These are phyloP conservation scores for Ajuga chamaepitys DNA, from an alignment of 257 asterid species.

Conservation along the genomic window DNA sequence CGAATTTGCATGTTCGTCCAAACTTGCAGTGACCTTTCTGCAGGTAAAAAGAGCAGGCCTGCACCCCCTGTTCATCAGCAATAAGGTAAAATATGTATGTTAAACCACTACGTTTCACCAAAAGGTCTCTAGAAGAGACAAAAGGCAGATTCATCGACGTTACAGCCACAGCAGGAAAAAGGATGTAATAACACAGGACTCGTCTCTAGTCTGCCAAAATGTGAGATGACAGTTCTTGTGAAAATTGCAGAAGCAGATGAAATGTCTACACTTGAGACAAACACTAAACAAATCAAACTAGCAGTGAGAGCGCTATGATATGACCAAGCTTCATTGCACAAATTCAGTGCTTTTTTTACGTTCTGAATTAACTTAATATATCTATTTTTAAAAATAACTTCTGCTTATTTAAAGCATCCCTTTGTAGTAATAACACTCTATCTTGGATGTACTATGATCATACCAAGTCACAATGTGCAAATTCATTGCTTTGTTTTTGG, in stretches of 20 bases:
- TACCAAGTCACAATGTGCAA: too few species aligned
- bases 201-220: not conserved
- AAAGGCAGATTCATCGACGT: not conserved
- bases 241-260: not conserved
- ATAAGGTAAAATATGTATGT: not conserved
- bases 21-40: slow-evolving; percentile 79
- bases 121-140: not conserved
- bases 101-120: not conserved
- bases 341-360: too few species aligned
- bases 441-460: too few species aligned
- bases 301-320: too few species aligned
- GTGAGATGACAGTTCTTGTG: not conserved
- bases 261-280: too few species aligned
- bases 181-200: too few species aligned
- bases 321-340: too few species aligned
- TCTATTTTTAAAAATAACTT: too few species aligned
- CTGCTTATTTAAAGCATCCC: too few species aligned
- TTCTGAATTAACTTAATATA: too few species aligned
- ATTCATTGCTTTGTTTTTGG: not conserved
- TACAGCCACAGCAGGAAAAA: not conserved
- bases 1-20: slow-evolving; percentile 73
- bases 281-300: too few species aligned
- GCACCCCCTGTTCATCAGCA: slow-evolving; percentile 54
- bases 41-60: slow-evolving; percentile 76
- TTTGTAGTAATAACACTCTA: too few species aligned